Evolutionary conservation across 163 green algal species (phyloP).

Genomic region (Volvox carteri): DNA sequence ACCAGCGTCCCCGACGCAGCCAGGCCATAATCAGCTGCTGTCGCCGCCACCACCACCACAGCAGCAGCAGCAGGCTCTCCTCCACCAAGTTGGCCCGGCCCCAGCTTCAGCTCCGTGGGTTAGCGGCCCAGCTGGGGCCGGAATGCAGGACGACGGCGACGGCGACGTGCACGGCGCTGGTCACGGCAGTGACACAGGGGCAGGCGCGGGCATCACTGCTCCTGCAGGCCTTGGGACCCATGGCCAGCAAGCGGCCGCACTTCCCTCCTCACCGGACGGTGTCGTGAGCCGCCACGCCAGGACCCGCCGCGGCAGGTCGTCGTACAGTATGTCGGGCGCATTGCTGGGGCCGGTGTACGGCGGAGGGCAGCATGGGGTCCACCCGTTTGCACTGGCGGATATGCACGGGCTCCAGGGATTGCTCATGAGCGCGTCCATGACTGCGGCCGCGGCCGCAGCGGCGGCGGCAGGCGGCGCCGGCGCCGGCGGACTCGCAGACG

Average conservation of each 20-base stretch:
- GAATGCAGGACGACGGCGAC: background rate
- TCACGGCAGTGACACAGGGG: background rate
- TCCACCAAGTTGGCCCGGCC: no score
- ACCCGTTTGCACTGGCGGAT: background rate
- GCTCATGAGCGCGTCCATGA: slow-evolving; percentile 32
- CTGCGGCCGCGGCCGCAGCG: background rate
- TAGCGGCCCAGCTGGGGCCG: no score
- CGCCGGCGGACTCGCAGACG: background rate
- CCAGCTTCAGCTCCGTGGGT: no score
- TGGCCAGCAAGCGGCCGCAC: background rate
- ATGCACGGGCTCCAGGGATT: slow-evolving; percentile 31
- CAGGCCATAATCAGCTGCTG: background rate
- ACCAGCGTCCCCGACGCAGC: background rate
- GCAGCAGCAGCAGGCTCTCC: slow-evolving; percentile 17
- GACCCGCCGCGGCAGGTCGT: background rate
- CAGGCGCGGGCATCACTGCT: background rate
- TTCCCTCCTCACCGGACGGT: background rate
- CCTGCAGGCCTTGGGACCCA: background rate
- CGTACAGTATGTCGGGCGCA: background rate
- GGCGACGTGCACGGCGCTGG: no score
- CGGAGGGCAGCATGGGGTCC: background rate
- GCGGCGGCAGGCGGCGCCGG: background rate
- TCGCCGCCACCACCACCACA: background rate
- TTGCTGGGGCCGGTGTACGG: slow-evolving; percentile 13
- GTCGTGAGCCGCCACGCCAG: background rate